These are phyloP conservation scores for Neoboletus brunneissimus DNA, from an alignment of 768 basidiomycete genomes.

Conservation along the genomic window DNA sequence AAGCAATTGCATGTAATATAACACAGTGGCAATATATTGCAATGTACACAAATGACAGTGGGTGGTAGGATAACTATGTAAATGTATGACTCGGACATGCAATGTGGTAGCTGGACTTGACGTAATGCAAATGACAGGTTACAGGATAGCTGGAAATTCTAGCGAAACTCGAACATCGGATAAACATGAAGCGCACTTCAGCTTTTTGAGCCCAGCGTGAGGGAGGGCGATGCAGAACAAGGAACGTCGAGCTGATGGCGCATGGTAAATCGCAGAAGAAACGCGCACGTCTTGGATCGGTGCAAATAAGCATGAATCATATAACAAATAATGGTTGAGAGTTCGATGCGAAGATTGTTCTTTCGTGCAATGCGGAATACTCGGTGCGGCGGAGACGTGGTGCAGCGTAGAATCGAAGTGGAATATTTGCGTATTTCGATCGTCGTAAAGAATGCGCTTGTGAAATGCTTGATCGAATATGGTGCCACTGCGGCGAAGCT, in stretches of 20 bases:
- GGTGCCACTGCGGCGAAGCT: conserved; percentile 15
- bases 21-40: conserved; percentile 29
- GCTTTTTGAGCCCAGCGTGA: conserved; percentile 24
- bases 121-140: conserved; percentile 25
- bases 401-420: conserved; percentile 22
- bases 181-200: conserved; percentile 30
- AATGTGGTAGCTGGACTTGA: conserved; percentile 20
- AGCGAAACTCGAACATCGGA: conserved; percentile 18
- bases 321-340: conserved; percentile 28
- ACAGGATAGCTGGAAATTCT: conserved; percentile 29
- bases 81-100: conserved; percentile 25
- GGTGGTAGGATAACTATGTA: conserved; percentile 16
- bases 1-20: conserved; percentile 1
- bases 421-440: conserved; percentile 27
- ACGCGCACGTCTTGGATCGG: conserved; percentile 28
- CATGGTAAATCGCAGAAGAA: conserved; percentile 30
- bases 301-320: conserved; percentile 37
- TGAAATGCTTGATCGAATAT: conserved; percentile 26
- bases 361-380: conserved; percentile 23
- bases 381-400: conserved; percentile 15
- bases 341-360: conserved; percentile 36
- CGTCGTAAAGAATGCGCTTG: conserved; percentile 23
- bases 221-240: conserved; percentile 20
- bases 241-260: conserved; percentile 24
- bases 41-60: conserved; percentile 31